Conservation (phyloP, 768 basidiomycete genomes). For the Mycena crocata region DNA sequence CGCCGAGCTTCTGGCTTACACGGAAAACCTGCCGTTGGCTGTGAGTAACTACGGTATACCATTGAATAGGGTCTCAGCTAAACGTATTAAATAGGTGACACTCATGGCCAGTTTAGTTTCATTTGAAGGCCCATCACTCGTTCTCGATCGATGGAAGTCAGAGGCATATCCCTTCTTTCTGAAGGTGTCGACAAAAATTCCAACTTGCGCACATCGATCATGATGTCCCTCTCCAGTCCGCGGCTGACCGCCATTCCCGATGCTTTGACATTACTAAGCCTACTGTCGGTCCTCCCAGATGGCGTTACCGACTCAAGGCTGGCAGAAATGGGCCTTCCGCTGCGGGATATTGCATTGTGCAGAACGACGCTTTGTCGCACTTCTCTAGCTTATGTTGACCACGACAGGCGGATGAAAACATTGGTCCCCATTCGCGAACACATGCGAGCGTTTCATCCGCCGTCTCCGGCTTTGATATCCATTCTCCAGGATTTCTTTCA, state of each 20-base stretch:
- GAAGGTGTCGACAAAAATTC: background rate
- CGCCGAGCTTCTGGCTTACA: background rate
- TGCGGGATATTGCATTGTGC: background rate
- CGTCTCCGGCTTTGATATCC: background rate
- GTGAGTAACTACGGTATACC: background rate
- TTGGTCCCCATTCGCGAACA: background rate
- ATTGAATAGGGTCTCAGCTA: no score
- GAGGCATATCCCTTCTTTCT: background rate
- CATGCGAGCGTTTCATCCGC: background rate
- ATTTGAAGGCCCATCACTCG: background rate
- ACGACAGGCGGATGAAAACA: background rate
- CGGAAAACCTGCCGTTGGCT: slow-evolving; percentile 8
- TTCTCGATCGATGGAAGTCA: slow-evolving; percentile 6
- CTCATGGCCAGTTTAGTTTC: slow-evolving; percentile 1
- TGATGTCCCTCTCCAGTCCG: background rate
- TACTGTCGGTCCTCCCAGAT: background rate
- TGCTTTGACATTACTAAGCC: background rate
- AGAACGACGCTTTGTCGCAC: background rate
- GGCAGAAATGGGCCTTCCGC: background rate
- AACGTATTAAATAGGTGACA: background rate
- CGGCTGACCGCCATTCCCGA: background rate
- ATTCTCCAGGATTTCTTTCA: background rate
- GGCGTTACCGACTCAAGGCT: background rate
- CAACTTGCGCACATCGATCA: background rate
- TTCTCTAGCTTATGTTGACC: background rate